Conservation (phyloP, 208 protist genomes). For the Herpetomonas tarakana region DNA sequence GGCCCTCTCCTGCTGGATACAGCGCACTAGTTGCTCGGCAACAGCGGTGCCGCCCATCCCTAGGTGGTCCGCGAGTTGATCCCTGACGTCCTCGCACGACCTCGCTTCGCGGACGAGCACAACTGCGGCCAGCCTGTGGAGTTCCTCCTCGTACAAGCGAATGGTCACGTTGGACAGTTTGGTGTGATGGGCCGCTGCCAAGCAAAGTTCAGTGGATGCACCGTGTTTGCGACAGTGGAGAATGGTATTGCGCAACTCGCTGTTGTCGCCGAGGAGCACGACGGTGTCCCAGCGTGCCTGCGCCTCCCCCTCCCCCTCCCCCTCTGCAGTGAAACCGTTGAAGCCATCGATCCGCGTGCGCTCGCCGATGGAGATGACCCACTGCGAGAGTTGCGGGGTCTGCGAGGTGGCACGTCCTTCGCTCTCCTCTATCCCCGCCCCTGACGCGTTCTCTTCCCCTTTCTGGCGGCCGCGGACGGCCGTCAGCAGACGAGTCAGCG, state of each 20-base stretch:
- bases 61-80: not conserved
- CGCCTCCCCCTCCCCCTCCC: not conserved
- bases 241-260: not conserved
- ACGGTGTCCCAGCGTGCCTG: not conserved
- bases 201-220: not conserved
- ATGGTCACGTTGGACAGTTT: constrained; percentile 17
- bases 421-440: too few species aligned
- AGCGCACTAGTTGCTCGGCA: not conserved
- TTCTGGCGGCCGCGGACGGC: too few species aligned
- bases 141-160: constrained; percentile 1
- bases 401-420: too few species aligned
- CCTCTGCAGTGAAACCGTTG: not conserved
- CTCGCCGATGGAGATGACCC: constrained; percentile 4
- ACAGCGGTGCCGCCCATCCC: not conserved
- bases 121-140: not conserved
- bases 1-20: not conserved
- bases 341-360: not conserved
- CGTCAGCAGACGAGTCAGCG: too few species aligned
- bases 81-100: not conserved
- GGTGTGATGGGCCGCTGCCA: constrained; percentile 1
- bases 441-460: too few species aligned
- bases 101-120: not conserved
- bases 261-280: not conserved
- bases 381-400: not conserved
- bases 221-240: not conserved